Evolutionary conservation across 441 rosid genomes (phyloP).

Genomic region (Sinapis alba): DNA sequence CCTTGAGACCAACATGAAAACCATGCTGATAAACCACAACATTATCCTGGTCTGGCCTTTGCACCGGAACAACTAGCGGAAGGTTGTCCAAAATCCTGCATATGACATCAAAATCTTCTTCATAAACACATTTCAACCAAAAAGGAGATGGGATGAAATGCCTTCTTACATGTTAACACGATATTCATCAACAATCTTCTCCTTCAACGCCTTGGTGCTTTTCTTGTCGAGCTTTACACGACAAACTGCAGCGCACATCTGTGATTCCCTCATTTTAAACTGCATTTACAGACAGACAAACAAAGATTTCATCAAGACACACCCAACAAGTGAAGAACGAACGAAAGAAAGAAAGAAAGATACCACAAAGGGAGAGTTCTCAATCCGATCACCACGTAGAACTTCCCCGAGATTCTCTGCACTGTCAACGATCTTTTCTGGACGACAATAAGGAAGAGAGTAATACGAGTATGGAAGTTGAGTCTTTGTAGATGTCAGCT

Average conservation of each 20-base stretch:
- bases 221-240: constrained; percentile 62
- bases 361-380: constrained; percentile 90
- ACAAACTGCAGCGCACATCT: constrained; percentile 74
- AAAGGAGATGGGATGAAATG: neutral
- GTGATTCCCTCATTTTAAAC: constrained; percentile 94
- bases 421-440: constrained; percentile 66
- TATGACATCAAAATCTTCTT: neutral
- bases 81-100: constrained; percentile 96
- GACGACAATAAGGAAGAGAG: constrained; percentile 78
- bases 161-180: constrained; percentile 76
- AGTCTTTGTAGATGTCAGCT: constrained; percentile 88
- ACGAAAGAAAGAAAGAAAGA: constrained; percentile 13
- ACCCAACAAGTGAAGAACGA: neutral
- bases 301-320: constrained; percentile 25
- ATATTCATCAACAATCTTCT: constrained; percentile 86
- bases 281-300: constrained; percentile 39
- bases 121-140: constrained; percentile 1
- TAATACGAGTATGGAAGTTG: constrained; percentile 92
- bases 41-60: constrained; percentile 64
- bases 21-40: constrained; percentile 80
- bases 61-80: constrained; percentile 78
- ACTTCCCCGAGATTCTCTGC: constrained; percentile 98
- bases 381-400: constrained; percentile 94
- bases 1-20: constrained; percentile 79
- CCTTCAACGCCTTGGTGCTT: constrained; percentile 67